Evolutionary conservation across 192 early-diverging fungal species (phyloP).

Genomic region (Linnemannia exigua): DNA sequence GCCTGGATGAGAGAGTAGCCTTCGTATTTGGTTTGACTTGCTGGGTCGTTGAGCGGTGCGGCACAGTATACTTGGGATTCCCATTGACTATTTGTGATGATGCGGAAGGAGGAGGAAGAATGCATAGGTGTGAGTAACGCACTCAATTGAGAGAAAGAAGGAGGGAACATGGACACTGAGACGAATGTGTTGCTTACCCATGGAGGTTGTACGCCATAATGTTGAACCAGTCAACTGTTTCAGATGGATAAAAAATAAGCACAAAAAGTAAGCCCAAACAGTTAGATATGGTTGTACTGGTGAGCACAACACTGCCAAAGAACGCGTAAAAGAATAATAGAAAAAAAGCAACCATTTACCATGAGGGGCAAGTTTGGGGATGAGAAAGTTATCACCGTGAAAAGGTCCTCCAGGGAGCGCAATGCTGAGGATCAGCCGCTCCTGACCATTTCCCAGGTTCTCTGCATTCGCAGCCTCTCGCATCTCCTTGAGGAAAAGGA

Average conservation of each 20-base stretch:
- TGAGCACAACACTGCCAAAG: not conserved
- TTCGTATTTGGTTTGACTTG: slow-evolving; percentile 12
- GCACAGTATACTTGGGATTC: slow-evolving; percentile 36
- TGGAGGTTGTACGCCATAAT: slow-evolving; percentile 44
- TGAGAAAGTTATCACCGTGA: slow-evolving; percentile 32
- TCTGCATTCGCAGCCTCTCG: slow-evolving; percentile 32
- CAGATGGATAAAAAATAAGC: not conserved
- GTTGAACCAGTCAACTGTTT: slow-evolving; percentile 37
- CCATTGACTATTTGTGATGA: slow-evolving; percentile 17
- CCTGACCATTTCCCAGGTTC: slow-evolving; percentile 13
- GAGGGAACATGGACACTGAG: not conserved
- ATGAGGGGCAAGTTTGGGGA: slow-evolving; percentile 27
- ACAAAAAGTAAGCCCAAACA: not conserved
- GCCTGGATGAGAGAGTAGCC: slow-evolving; percentile 38
- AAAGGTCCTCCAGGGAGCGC: slow-evolving; percentile 39
- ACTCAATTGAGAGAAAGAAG: not conserved
- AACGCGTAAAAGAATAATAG: not conserved
- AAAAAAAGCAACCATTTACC: slow-evolving; percentile 6
- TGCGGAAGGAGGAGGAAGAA: not conserved
- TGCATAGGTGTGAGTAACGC: not conserved
- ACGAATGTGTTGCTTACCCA: slow-evolving; percentile 12
- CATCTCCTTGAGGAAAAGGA: slow-evolving; percentile 39
- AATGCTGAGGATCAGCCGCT: slow-evolving; percentile 35
- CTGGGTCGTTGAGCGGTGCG: slow-evolving; percentile 30
- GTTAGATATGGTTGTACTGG: not conserved